Percentiles rank a stretch among this genome's conserved stretches.
Conservation (phyloP, 2,329 filamentous ascomycete genomes). For the Xylariales sp. region DNA sequence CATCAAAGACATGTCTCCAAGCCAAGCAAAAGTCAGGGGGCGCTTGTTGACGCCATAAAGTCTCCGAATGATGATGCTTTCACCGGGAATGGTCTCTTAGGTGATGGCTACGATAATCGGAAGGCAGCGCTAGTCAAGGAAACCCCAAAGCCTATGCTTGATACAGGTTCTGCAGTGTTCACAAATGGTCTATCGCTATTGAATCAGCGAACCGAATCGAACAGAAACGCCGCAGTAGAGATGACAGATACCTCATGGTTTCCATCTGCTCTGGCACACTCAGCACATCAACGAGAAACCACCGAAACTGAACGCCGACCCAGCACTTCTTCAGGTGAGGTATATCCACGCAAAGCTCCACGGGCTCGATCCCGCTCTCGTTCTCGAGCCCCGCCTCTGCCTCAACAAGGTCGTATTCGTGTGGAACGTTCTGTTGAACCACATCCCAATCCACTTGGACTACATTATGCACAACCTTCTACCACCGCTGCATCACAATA, state of each 20-base stretch:
- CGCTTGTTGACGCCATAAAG: constrained; percentile 23
- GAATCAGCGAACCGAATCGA: constrained; percentile 28
- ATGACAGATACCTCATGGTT: constrained; percentile 27
- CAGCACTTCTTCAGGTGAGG: constrained; percentile 8
- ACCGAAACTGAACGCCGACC: constrained; percentile 11
- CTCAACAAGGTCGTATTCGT: constrained; percentile 1
- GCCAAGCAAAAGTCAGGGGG: constrained; percentile 8
- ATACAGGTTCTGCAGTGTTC: constrained; percentile 35
- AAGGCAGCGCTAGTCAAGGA: constrained; percentile 26
- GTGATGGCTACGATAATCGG: constrained; percentile 42
- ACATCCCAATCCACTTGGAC: not conserved
- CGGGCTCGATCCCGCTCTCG: constrained; percentile 3
- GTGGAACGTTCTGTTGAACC: not conserved
- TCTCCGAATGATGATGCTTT: constrained; percentile 37
- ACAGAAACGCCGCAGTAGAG: constrained; percentile 4
- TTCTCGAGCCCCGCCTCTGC: constrained; percentile 5
- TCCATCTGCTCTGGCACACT: constrained; percentile 30
- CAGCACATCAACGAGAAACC: constrained; percentile 17
- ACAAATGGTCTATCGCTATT: constrained; percentile 54
- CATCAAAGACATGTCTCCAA: constrained; percentile 18
- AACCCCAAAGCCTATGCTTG: constrained; percentile 23
- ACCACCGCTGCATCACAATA: no score
- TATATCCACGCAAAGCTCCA: not conserved
- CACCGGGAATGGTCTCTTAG: constrained; percentile 46
- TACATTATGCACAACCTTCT: not conserved